Evolutionary conservation across 306 rosid genomes (phyloP).

Genomic region (Betula pendula): DNA sequence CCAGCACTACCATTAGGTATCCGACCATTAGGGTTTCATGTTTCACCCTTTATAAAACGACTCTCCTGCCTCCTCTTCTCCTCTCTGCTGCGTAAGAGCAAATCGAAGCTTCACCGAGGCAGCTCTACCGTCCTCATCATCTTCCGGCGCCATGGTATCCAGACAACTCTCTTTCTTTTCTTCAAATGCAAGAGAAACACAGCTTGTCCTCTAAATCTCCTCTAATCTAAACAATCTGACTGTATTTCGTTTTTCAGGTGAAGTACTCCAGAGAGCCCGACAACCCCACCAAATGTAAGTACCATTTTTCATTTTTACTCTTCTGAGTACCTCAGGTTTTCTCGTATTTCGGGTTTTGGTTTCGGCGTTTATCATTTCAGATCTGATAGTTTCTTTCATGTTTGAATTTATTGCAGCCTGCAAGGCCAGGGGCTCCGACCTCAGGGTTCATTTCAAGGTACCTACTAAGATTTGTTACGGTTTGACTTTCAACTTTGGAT

Average conservation of each 20-base stretch:
- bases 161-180: not conserved
- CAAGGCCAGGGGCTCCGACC: conserved; percentile 94
- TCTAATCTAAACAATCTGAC: not conserved
- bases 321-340: not conserved
- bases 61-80: not conserved
- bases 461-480: not conserved
- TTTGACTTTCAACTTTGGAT: not conserved
- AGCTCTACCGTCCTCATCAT: conserved; percentile 4
- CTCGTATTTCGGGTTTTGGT: not conserved
- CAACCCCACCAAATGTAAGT: conserved; percentile 78
- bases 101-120: conserved; percentile 4
- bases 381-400: conserved; percentile 16
- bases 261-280: conserved; percentile 96
- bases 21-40: conserved; percentile 19
- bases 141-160: conserved; percentile 58
- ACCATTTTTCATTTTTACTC: not conserved
- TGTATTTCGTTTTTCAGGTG: conserved; percentile 47
- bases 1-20: not conserved
- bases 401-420: conserved; percentile 54
- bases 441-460: conserved; percentile 96
- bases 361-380: not conserved
- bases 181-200: not conserved
- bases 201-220: not conserved
- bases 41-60: conserved; percentile 13
- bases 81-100: not conserved